Evolutionary conservation across 805 yeast genomes (phyloP), one percentile per base, ranked within the genome.

Genomic region (Isabelozyma heimii): DNA sequence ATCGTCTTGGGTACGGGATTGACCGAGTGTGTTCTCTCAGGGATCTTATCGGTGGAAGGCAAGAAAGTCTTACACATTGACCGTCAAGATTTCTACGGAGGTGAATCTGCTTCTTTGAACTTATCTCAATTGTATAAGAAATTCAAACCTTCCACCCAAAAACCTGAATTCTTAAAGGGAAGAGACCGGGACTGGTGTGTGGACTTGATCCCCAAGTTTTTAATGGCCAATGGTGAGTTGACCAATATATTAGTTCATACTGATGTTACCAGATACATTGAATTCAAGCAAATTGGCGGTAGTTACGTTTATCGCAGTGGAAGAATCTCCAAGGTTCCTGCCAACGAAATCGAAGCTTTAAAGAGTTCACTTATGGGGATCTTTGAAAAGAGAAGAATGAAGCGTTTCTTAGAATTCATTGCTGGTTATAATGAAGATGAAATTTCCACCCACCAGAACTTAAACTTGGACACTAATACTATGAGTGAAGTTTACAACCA

Each of bases 121-220:
- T 75, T 89, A 56, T 74, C 83, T 44, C 85, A 81, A 62, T 66
- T 75, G 54, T 94, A 89, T 75, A 70, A 79, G 57, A 91, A 91
- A 72, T 91, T 91, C 79, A 89, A 91, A 65, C 97, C 97, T 30
- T 53, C 72, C 7, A 75, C 81, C 45, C 87, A 83, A 53, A 79
- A 81, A 57, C 85, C 89, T 39, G 87, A 85, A 52, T 77, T 76
- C 16, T 79, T 82, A 53, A 80, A 84, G 53, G 98, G 99, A 45
- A 84, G 95, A 62, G 96, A 90, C 63, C 82, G 98, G 55, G 98
- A 94, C 68, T 94, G 98, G 97, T 91, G 95, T 70, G 94, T 94
- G 46, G 99, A 94, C 66, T 79, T 94, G 71, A 90, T 94, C 62
- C 99, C 99, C 41, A 94, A 94, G 72, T 91, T 94, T 59, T 76